Conservation (phyloP, 805 yeast genomes). For the Suhomyces prunicola region DNA sequence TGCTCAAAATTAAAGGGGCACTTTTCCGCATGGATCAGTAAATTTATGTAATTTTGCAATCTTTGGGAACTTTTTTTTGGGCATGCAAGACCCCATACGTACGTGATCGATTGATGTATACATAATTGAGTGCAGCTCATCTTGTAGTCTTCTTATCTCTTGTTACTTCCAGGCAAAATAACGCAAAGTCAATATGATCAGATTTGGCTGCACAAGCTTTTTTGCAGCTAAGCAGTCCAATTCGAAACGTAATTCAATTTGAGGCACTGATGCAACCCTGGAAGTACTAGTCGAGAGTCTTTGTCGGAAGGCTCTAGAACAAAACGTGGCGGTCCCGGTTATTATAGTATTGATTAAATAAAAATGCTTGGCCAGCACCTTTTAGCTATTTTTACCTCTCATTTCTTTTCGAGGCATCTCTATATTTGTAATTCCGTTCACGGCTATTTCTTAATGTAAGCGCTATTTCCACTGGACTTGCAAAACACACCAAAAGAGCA, state of each 20-base stretch:
- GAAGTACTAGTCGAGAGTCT: not conserved
- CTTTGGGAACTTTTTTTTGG: too few relatives aligned
- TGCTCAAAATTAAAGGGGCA: not conserved
- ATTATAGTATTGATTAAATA: not conserved
- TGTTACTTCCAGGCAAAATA: not conserved
- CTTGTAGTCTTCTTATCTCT: not conserved
- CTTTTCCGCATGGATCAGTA: not conserved
- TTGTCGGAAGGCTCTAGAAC: not conserved
- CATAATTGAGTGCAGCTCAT: not conserved
- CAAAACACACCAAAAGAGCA: too few relatives aligned
- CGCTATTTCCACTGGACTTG: too few relatives aligned
- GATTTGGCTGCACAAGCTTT: not conserved
- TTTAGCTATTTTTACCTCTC: not conserved
- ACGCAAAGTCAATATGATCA: not conserved
- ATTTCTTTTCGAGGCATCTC: too few relatives aligned
- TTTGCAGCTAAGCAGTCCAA: not conserved
- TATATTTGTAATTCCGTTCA: too few relatives aligned
- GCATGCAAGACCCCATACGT: not conserved
- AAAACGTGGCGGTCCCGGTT: not conserved
- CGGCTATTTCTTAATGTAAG: too few relatives aligned
- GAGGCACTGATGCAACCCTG: not conserved
- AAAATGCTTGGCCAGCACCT: not conserved
- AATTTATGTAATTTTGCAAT: not conserved
- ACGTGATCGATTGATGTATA: not conserved
- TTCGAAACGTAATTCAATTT: too few relatives aligned